Base-by-base conservation (phyloP, 768 basidiomycete genomes). In the Boletus edulis region DNA sequence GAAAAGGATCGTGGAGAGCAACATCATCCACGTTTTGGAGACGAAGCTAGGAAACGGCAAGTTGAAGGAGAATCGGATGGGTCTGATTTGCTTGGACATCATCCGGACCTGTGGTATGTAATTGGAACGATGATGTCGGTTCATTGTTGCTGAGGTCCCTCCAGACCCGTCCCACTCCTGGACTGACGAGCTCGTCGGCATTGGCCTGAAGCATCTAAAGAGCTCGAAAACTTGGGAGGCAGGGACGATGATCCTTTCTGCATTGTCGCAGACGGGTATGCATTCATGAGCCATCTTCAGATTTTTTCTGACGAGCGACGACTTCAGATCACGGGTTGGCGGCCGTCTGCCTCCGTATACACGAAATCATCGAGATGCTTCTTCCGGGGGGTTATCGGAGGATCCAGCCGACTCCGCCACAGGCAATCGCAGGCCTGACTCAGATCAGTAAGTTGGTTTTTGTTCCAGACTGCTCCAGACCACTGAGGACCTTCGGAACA, bases 261-360 rank as follows among this genome's bases (percentile, higher is more conserved):
- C 65, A 3, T 43, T 67, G 49, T 54, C 58, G 32, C 60, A 49
- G 38, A 67, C 65, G 1, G 42, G 66, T 65, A 58, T n/a, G 54
- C 1, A 14, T 20, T 49, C 27, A 17, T 9, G 38, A 14, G 3
- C 14, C 12, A n/a, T 24, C 13, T 29, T 39, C 9, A 9, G 43
- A 2, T 14, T 12, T 3, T 45, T 9, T 31, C 44, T 12, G 13
- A 35, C 5, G 2, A 18, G 10, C 34, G 4, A n/a, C 22, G 40
- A 11, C 17, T 7, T 22, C 17, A 52, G 51, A 38, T 2, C 35
- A 38, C 18, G 43, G 51, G 1, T 27, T n/a, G 14, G 20, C 10
- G 9, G 37, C 37, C 29, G 46, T 52, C 29, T 15, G 10, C 9
- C 15, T n/a, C 3, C 29, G 6, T 34, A 0, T 52, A 15, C 17